Base-by-base conservation (phyloP, 1,284 basidiomycete species). In the Ceratobasidium sp. region DNA sequence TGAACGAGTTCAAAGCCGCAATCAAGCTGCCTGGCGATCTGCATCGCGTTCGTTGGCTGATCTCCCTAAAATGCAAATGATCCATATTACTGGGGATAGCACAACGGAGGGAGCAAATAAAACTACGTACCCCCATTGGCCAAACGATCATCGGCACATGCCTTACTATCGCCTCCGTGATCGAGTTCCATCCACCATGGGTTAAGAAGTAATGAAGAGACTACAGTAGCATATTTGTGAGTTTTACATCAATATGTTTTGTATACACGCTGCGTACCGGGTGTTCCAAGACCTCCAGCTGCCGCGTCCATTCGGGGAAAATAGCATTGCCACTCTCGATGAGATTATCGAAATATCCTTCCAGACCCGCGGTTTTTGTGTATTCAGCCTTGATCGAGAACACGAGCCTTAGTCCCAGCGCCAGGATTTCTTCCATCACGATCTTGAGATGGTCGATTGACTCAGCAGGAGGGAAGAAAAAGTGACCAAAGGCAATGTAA, bases 1-100 rank as follows among this genome's bases (percentile, higher is more conserved):
- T 78, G 77, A 3, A 78, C 10, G 1, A 78, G 54, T 38, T 77
- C 75, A 38, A 77, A 77, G 10, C 64, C 75, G 20, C 52, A 57
- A 52, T 68, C 65, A 13, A 52, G 57, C 52, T 68, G 38, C 13
- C 44, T 50, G 7, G 67, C 44, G 1, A 78, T 52, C 20, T 46
- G 69, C 40, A 66, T 26, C 3, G 77, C 59, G 42, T 78, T 78
- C 2, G 10, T 38, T 6, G 62, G 57, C 50, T 78, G 77, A 33
- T 78, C 77, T 3, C 42, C 20, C 70, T 64, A 38, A 33, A 33
- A 33, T 33, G 13, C 13, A 23, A 1, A 52, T 4, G 4, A 26
- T 10, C 3, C 44, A 6, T 40, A 3, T 61, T 64, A 44, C 10
- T 44, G 20, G 15, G 3, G 20, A 61, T 33, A 33, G 33, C 4